These are phyloP conservation scores for Inonotus obliquus DNA, from an alignment of 1,284 basidiomycete species.

Conservation along the genomic window DNA sequence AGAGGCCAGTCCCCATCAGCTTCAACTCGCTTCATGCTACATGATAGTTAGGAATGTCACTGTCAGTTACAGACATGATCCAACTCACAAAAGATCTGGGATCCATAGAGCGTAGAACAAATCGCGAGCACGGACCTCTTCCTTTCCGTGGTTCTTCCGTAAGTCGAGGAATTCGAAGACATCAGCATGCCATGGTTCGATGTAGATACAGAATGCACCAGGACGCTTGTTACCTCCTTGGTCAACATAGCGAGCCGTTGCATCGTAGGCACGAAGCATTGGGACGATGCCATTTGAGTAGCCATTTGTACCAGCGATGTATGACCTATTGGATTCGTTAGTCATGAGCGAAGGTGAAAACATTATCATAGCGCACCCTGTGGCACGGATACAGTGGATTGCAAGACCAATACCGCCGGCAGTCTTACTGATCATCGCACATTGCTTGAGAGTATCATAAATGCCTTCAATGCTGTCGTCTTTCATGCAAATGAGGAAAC, in stretches of 20 bases:
- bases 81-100: slow-evolving; percentile 87
- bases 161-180: slow-evolving; percentile 98
- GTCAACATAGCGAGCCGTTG: slow-evolving; percentile 98
- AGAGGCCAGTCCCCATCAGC: slow-evolving; percentile 88
- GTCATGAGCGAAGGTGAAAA: neutral
- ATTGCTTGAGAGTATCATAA: slow-evolving; percentile 97
- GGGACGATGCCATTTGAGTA: slow-evolving; percentile 99
- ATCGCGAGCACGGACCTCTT: slow-evolving; percentile 95
- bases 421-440: slow-evolving; percentile 99
- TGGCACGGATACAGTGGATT: slow-evolving; percentile 97
- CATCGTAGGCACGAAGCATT: slow-evolving; percentile 98
- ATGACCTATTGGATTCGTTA: slow-evolving; percentile 47
- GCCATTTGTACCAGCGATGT: slow-evolving; percentile 94
- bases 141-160: slow-evolving; percentile 99
- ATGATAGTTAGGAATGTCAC: slow-evolving; percentile 11
- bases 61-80: neutral
- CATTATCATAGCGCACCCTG: slow-evolving; percentile 57
- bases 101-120: slow-evolving; percentile 99
- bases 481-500: slow-evolving; percentile 98
- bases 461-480: slow-evolving; percentile 99
- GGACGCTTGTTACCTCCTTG: slow-evolving; percentile 99
- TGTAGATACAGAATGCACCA: slow-evolving; percentile 96
- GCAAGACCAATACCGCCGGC: slow-evolving; percentile 96
- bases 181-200: slow-evolving; percentile 98
- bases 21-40: slow-evolving; percentile 91